Evolutionary conservation across 1,284 basidiomycete genomes (phyloP), one percentile per base, ranked within the genome.

Genomic region (Albatrellus sp.): DNA sequence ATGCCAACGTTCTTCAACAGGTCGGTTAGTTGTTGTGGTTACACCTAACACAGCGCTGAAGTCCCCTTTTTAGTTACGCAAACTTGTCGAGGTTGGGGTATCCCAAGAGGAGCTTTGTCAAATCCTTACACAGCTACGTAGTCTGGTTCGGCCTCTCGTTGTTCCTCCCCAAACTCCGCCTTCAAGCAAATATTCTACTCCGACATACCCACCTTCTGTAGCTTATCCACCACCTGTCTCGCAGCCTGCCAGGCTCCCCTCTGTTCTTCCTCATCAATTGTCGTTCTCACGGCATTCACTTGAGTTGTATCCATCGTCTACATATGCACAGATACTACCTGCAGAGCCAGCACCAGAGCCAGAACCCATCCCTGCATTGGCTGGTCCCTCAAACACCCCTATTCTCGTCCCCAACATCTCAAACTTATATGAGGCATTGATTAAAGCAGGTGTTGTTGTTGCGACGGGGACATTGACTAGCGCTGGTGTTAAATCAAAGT

Each of bases 31-130:
- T 40, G 48, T 34, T n/a, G 28, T 46, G n/a, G 16, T 40, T 32
- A 30, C 28, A 34, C 9, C 44, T 10, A 30, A 28, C n/a, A 48
- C 40, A 20, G 47, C 7, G n/a, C 49, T 53, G 29, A 52, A 42
- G 3, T 29, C 43, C 7, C 24, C 36, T 40, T 52, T 49, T 34
- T 36, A 92, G 86, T 66, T 93, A 47, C 80, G 83, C 42, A 72
- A 70, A 44, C 67, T 91, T 30, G 83, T 91, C 1, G 79, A 86
- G 55, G 37, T 12, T 19, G 82, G 84, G 12, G 79, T 92, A 13
- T 87, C 87, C 2, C 79, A 84, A 53, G 75, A 77, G 20, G 86
- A 93, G 57, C 68, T 93, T 24, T 70, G 71, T 35, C 85, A 90
- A 56, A 92, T 94, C 45, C 69, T 90, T 0, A 61, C 65, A 30